Base-by-base conservation (phyloP, 2,329 filamentous ascomycete genomes). In the Tolypocladium endophyticum region DNA sequence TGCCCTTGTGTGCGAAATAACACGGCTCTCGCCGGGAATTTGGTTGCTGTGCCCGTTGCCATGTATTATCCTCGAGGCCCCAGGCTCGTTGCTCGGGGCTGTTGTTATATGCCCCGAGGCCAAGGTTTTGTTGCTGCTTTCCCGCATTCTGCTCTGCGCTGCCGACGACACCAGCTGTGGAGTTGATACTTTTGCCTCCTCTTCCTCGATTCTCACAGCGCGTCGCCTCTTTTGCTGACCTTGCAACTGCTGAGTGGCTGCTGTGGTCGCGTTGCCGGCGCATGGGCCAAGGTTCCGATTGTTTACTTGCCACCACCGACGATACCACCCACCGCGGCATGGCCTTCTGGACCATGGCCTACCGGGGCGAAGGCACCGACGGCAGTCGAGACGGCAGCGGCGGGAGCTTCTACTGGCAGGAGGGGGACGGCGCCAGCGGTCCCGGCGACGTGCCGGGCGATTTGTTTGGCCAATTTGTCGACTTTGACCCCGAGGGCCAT, bases 401-500 rank as follows among this genome's bases (percentile, higher is more conserved):
- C 41, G 28, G 47, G 1, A 50, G 65, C 64, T 71, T 73, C 65
- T 72, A 67, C 63, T 74, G 71, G 70, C 69, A 69, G 58, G 71
- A 73, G 54, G 54, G 68, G 36, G 71, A 74, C 47, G 67, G 68
- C 39, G 64, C 66, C 55, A 63, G 65, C 57, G 64, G 64, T 20
- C 64, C 64, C 28, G 69, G 66, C 38, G 69, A 72, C 55, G 65
- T 64, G 50, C 63, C 68, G 35, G 67, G 62, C 64, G 73, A 75
- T 63, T 67, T 74, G 56, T 73, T 74, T 59, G 69, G 70, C 23
- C 70, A 74, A 64, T 75, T 73, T 60, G 66, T 74, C 63, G 67
- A 74, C 68, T 71, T 74, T 59, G 73, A 73, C 41, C 66, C 61
- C 59, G 67, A 67, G 56, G 64, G 65, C n/a, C 58, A 61, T 28